Evolutionary conservation across 2,329 filamentous ascomycete genomes (phyloP), one percentile per base, ranked within the genome.

Genomic region (Pestalotiopsis fici): DNA sequence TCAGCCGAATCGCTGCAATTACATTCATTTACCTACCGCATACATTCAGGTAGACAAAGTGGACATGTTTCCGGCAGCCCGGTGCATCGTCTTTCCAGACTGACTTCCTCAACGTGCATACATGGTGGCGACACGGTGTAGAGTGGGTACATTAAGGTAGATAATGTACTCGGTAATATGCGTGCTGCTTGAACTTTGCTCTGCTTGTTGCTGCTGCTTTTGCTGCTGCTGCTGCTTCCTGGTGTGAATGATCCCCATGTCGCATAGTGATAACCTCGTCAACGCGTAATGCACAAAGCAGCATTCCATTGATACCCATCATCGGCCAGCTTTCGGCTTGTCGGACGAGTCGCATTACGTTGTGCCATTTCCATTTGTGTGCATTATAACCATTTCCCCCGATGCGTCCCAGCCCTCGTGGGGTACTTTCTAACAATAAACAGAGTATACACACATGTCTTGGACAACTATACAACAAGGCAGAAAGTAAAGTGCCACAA

Each of bases 31-130:
- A 35, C 31, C 31, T 35, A 35, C 31, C 11, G 6, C 11, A 11
- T 35, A 35, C 31, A 35, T 35, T 35, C 31, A 35, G 31, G 31
- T 35, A 11, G 31, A 35, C 31, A 7, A 59, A 23, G 15, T 59
- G 21, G 21, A 28, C 35, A 62, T 21, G 23, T 21, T 23, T n/a
- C n/a, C n/a, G n/a, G n/a, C n/a, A n/a, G n/a, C 23, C 39, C 25
- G 18, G 50, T 12, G 31, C 31, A 65, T 54, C 27, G n/a, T n/a
- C n/a, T n/a, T n/a, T n/a, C n/a, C n/a, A n/a, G n/a, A 15, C 25
- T 18, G 23, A 37, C 18, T 25, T n/a, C 13, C 13, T n/a, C 50
- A 47, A 65, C 63, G 63, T 65, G 63, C 54, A 65, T 65, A 13
- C 50, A n/a, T 28, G 28, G 54, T 65, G 54, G 55, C 63, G 25